Conservation (phyloP, 805 yeast genomes). For the Metschnikowia koreensis region DNA sequence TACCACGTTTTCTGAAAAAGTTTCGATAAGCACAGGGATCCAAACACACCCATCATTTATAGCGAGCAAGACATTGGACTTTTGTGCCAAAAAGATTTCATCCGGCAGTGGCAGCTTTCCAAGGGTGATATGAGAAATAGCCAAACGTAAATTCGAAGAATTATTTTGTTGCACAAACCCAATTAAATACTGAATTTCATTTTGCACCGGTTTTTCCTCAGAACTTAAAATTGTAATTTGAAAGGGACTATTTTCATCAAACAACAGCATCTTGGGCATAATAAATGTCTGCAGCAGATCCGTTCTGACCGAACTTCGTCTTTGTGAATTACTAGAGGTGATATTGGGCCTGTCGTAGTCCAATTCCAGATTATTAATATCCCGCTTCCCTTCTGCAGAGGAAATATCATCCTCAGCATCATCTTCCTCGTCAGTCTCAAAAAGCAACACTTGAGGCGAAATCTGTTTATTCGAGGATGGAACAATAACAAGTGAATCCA, state of each 20-base stretch:
- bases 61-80: slow-evolving; percentile 31
- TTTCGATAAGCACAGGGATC: slow-evolving; percentile 25
- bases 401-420: slow-evolving; percentile 18
- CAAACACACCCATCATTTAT: slow-evolving; percentile 39
- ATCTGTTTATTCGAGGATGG: slow-evolving; percentile 17
- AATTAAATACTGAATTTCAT: slow-evolving; percentile 23
- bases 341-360: slow-evolving; percentile 13
- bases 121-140: slow-evolving; percentile 9
- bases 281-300: slow-evolving; percentile 27
- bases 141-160: background rate
- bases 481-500: slow-evolving; percentile 24
- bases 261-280: slow-evolving; percentile 37
- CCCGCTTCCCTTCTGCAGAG: background rate
- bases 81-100: slow-evolving; percentile 20
- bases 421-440: slow-evolving; percentile 44
- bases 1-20: slow-evolving; percentile 13
- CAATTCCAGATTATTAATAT: slow-evolving; percentile 29
- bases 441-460: slow-evolving; percentile 33
- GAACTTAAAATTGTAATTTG: slow-evolving; percentile 27
- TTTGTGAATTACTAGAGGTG: slow-evolving; percentile 6
- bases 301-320: slow-evolving; percentile 4
- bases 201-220: slow-evolving; percentile 10
- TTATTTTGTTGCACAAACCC: slow-evolving; percentile 12
- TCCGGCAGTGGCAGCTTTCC: slow-evolving; percentile 9
- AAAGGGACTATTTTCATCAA: slow-evolving; percentile 18